Base-by-base conservation (phyloP, 805 yeast species). In the Yarrowia osloensis region DNA sequence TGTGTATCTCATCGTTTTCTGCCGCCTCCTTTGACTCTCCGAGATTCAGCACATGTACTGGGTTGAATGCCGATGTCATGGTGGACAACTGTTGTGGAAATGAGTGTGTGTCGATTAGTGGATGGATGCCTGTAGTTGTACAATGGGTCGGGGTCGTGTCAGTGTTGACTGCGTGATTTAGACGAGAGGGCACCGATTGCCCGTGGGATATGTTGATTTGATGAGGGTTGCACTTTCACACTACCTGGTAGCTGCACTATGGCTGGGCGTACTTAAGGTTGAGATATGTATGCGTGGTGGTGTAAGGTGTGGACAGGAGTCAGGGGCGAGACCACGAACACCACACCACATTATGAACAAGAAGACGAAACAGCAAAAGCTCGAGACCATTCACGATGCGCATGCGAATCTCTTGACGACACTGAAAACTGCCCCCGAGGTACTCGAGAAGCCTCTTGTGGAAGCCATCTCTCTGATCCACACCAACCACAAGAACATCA, bases 401-500 rank as follows among this genome's bases (percentile, higher is more conserved):
- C 29, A 29, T 19, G 67, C 33, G 29, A 52, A 37, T 21, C 42
- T 52, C 12, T 21, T 52, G 17, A 19, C 13, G 6, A 57, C 63
- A 2, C 28, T 57, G 26, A 57, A 57, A 40, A 21, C 35, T 21
- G 63, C 63, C 12, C 63, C 63, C 4, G 63, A 57, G 19, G 19
- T 37, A 3, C 63, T 57, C 3, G 63, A 57, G 8, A 37, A 57
- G 19, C 63, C 63, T 1, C 19, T 57, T 1, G 5, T 40, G 4
- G 49, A 57, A 40, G 8, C 49, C 7, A 28, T 57, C 26, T 6
- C 49, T 11, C 21, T 57, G 49, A 57, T 66, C 22, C 68, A 66
- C 21, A 6, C 29, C 6, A 66, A 66, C 17, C 66, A 57, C 24
- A 22, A 44, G 29, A 55, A 42, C 22, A 71, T 73, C 33, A 47